phyloP scores from a whole-genome alignment of 176 grass and related monocot genomes.

The Oryza nivara region DNA sequence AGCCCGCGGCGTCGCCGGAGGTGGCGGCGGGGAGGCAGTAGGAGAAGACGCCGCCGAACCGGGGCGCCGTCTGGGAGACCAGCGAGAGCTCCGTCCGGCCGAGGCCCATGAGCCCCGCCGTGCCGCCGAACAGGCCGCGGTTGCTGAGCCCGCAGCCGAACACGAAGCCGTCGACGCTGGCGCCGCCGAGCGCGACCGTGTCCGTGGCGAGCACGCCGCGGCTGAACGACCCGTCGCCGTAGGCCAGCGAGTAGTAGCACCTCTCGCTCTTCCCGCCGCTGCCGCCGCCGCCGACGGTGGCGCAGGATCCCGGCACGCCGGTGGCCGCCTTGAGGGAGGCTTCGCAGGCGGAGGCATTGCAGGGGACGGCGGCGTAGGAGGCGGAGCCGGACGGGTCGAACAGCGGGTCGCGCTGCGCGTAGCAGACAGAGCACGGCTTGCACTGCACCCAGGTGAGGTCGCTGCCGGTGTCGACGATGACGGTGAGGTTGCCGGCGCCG shows the following conservation, averaged over 20 bases:
- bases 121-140: constrained; percentile 71
- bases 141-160: constrained; percentile 90
- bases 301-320: constrained; percentile 63
- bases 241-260: constrained; percentile 76
- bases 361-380: constrained; percentile 69
- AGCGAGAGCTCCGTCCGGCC: constrained; percentile 68
- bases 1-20: constrained; percentile 42
- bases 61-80: constrained; percentile 54
- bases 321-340: constrained; percentile 71
- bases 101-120: constrained; percentile 73
- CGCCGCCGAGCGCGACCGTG: constrained; percentile 61
- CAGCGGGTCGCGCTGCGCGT: constrained; percentile 73
- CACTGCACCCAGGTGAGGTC: constrained; percentile 98
- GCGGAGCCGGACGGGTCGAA: constrained; percentile 74
- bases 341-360: constrained; percentile 75
- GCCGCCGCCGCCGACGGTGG: background rate
- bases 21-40: constrained; percentile 64
- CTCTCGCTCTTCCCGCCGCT: background rate
- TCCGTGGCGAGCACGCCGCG: constrained; percentile 80
- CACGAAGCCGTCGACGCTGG: constrained; percentile 59
- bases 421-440: constrained; percentile 82
- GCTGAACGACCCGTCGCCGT: constrained; percentile 91
- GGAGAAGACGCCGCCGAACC: constrained; percentile 71
- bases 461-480: constrained; percentile 94
- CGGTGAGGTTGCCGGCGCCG: constrained; percentile 51